Conservation (phyloP, 139 green algal genomes). For the Yamagishiella unicocca region DNA sequence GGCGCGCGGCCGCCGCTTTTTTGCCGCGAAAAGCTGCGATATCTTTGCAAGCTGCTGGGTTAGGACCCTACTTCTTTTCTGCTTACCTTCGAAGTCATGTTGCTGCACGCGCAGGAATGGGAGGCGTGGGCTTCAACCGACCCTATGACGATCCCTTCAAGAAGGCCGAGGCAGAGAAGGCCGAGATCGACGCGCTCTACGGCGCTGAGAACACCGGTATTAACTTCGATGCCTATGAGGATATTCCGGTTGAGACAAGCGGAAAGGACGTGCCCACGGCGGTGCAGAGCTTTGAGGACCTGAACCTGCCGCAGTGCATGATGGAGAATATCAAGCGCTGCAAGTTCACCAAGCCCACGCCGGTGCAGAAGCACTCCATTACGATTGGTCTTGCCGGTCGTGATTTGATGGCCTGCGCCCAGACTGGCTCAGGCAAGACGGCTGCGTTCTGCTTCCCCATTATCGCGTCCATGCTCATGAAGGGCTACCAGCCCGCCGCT, state of each 20-base stretch:
- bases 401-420: constrained; percentile 97
- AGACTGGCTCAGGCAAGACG: constrained; percentile 98
- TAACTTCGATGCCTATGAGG: constrained; percentile 98
- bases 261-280: constrained; percentile 86
- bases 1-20: not conserved
- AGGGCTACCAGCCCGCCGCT: constrained; percentile 67
- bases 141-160: constrained; percentile 68
- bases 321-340: constrained; percentile 93
- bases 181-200: constrained; percentile 69
- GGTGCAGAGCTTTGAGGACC: constrained; percentile 90
- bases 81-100: too few species aligned
- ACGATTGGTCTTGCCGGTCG: constrained; percentile 93
- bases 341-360: constrained; percentile 98
- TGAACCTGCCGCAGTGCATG: constrained; percentile 83
- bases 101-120: not conserved
- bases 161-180: constrained; percentile 68
- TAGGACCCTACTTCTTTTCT: not conserved
- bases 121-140: constrained; percentile 41
- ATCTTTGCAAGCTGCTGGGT: not conserved
- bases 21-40: not conserved
- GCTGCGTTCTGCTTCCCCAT: constrained; percentile 99
- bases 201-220: constrained; percentile 95
- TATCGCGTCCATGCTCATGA: constrained; percentile 88
- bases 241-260: constrained; percentile 97
- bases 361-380: constrained; percentile 97